Base-by-base conservation (phyloP, 768 basidiomycete genomes). In the Podaxis sp. region DNA sequence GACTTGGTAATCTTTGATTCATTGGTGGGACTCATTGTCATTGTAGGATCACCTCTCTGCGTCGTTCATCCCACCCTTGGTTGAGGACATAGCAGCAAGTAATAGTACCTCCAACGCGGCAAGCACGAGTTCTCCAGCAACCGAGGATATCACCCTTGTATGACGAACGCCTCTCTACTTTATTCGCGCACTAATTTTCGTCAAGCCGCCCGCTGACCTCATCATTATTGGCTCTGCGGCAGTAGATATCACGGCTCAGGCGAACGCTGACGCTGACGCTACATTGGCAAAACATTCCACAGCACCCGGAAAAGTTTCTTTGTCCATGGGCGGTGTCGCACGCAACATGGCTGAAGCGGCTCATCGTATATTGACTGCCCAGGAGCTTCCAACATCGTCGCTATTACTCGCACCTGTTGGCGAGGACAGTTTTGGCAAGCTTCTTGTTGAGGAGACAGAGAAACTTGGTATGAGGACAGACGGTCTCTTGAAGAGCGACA, bases 321-420 rank as follows among this genome's bases (percentile, higher is more conserved):
- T 96, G 41, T 82, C 89, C 0, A 76, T 92, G 4, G 96, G 96
- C 1, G 96, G 96, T 29, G 96, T 99, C 13, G 95, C 85, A 0
- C 87, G 96, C n/a, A 99, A 99, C 71, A 85, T 99, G 47, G 91
- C 96, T 2, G 95, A 98, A 72, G 93, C 94, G 0, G 83, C 94
- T 5, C 87, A 92, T 71, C 85, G 91, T 29, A 72, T 89, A 4
- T 70, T 87, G 63, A 69, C 75, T 19, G 69, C 76, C 29, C 71
- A 70, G 56, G 74, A 67, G 47, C 69, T 72, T 47, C 72, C 74
- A 6, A 66, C 74, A 8, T 74, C 80, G 5, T 80, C 84, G 1
- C 65, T 93, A 12, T 79, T 99, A 43, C 75, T 98, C 6, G 85
- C 95, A 2, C 85, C 90, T 1, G 70, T 96, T 11, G 94, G 92